Evolutionary conservation across 148 eudicot species (phyloP), one percentile per base, ranked within the genome.

Genomic region (Salicornia ramosissima): DNA sequence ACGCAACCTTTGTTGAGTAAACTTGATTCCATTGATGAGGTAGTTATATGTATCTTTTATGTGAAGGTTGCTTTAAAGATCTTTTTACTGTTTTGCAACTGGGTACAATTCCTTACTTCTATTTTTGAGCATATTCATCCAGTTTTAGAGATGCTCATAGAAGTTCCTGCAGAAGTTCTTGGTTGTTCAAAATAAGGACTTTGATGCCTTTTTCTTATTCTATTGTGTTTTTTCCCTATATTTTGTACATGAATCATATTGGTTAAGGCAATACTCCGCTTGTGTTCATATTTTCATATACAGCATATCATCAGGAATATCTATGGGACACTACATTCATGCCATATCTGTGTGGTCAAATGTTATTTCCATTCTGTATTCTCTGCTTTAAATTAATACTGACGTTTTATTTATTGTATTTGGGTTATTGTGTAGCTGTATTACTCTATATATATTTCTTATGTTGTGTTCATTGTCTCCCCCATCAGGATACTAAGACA

Each of bases 1-100:
- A 45, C 62, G 33, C 46, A 74, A 52, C 84, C 90, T 30, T 70
- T 88, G 69, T 66, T 88, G 59, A 72, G 62, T 68, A 77, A 82
- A 64, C 68, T 51, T 58, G 80, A 80, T 47, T 24, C 65, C 42
- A 16, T 53, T 63, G 77, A 79, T 26, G 75, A 75, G 68, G 74
- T 67, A 46, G 73, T 31, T 33, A 74, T 70, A 71, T 72, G 61
- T 52, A 66, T 74, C 68, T 51, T 63, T 39, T 58, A 67, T 34
- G 22, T 51, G 65, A 69, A 78, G 80, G 80, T 78, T 69, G 24
- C 53, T 52, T 25, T 25, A 50, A 21, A 47, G 29, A 56, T 13
- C 62, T 29, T 65, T 50, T 28, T 68, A 39, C 56, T 57, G 64
- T 46, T 28, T 49, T 45, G 22, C 29, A 26, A 10, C 24, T 28